A percentile compares a stretch with the other conserved stretches of the same genome.
phyloP scores from a whole-genome alignment of 371 early-diverging fungal species.

The Smittium culicis region DNA sequence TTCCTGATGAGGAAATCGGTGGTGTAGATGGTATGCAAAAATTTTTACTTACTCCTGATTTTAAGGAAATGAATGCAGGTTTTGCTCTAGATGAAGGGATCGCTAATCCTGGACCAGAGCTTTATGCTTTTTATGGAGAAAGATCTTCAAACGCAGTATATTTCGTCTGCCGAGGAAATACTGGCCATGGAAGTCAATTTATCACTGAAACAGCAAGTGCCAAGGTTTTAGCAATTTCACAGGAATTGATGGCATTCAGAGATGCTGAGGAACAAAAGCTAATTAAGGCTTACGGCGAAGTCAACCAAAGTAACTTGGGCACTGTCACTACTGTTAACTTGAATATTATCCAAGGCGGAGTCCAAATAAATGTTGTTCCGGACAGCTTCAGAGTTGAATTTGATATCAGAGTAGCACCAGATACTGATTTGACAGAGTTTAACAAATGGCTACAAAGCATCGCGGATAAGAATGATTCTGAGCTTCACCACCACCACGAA shows the following conservation, averaged over 20 bases:
- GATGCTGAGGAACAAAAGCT: conserved; percentile 35
- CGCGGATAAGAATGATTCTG: conserved; percentile 35
- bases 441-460: conserved; percentile 35
- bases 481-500: conserved; percentile 42
- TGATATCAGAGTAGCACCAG: conserved; percentile 57
- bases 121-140: conserved; percentile 65
- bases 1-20: conserved; percentile 74
- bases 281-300: conserved; percentile 15
- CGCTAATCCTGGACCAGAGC: conserved; percentile 39
- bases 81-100: conserved; percentile 70
- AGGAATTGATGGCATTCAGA: conserved; percentile 42
- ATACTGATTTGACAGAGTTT: conserved; percentile 41
- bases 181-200: conserved; percentile 69
- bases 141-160: conserved; percentile 45
- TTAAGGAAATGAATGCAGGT: conserved; percentile 51
- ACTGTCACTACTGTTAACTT: conserved; percentile 64
- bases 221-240: conserved; percentile 41
- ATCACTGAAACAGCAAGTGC: conserved; percentile 47
- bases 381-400: conserved; percentile 42
- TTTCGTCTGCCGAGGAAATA: conserved; percentile 39
- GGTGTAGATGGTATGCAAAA: conserved; percentile 55
- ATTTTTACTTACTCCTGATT: conserved; percentile 43
- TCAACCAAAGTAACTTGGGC: conserved; percentile 38
- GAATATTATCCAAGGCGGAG: conserved; percentile 45
- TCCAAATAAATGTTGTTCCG: conserved; percentile 55